Base-by-base conservation (phyloP, 2,329 filamentous ascomycete genomes). In the Scedosporium boydii region DNA sequence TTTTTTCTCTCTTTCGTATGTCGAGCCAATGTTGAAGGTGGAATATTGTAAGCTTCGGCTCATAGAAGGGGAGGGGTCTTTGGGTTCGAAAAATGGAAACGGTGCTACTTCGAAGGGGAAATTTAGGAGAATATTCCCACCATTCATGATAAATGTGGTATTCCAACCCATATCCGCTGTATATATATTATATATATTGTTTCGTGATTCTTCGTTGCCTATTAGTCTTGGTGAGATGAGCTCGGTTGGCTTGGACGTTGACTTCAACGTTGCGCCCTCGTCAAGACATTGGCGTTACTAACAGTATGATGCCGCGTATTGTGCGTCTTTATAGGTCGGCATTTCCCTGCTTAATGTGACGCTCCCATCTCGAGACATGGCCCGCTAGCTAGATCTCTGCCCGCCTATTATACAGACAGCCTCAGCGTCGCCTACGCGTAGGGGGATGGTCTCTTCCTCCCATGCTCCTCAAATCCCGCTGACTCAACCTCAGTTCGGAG, bases 401-500 rank as follows among this genome's bases (percentile, higher is more conserved):
- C 3, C 27, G 6, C 27, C 23, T 23, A 23, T 23, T 38, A 38
- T 38, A 14, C 10, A 10, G 51, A 55, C 12, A 6, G 51, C 51
- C 23, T 55, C 12, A 23, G 10, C 23, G 23, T 14, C 51, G 18
- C 51, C 21, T 23, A 7, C 51, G 18, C 12, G 18, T 7, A 6
- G 12, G 6, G 7, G 48, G n/a, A 14, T 10, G 23, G 12, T 23
- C 18, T 16, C 21, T 75, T 0, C 86, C 85, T 68, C 89, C 83
- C 65, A 95, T 91, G 62, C 82, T 82, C 67, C 77, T 80, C 6
- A 97, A 82, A 74, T 98, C 93, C 68, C 82, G 82, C 70, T 88
- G 86, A 70, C 87, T 96, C 68, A 98, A 75, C 66, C 81, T 88
- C 77, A 98, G 74, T 70, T 90, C 90, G 0, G 92, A 92, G 3